Base-by-base conservation (phyloP, 1,284 basidiomycete species). In the Ganoderma meredithae region DNA sequence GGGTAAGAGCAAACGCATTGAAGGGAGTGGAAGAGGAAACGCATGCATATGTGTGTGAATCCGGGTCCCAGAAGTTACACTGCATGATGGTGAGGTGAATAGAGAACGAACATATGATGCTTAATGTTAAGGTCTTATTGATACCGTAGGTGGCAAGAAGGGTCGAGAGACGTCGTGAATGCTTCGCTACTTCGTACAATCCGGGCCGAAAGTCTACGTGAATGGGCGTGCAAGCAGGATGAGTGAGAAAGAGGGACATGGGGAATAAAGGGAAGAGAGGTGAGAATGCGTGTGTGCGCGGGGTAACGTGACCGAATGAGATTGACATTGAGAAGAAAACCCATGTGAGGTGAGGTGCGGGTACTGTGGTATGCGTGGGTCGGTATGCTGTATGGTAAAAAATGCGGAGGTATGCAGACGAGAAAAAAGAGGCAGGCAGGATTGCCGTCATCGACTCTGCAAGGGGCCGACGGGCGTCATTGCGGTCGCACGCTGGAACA, bases 401-500 rank as follows among this genome's bases (percentile, higher is more conserved):
- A 19, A 55, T 33, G 27, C 52, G 52, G 52, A 55, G 55, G 55
- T 58, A 58, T 58, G 55, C 8, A 52, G 52, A 22, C 12, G 40
- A 55, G 36, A 39, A 39, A 39, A 39, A 55, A 55, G 10, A 58
- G 36, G 25, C 10, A 53, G 17, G 33, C 15, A 39, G 52, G 52
- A 15, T 43, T 12, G 17, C 13, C 36, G 9, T 63, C 43, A 62
- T 40, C 58, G 58, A 58, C 33, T 39, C 19, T 43, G 59, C 7
- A 52, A 39, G 15, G 67, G 17, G 53, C 22, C 25, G 17, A 68
- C 47, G 17, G 67, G 67, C 22, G 67, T 68, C 49, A 68, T 60
- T 15, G 60, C 52, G n/a, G 39, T 43, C 36, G 60, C 61, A 7
- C 67, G 67, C 40, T 68, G 67, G 63, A 68, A 68, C 33, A 68